A percentile compares a stretch with the other conserved stretches of the same genome.
These are phyloP conservation scores for Cladophialophora psammophila DNA, from an alignment of 2,329 filamentous ascomycete genomes.

Conservation along the genomic window DNA sequence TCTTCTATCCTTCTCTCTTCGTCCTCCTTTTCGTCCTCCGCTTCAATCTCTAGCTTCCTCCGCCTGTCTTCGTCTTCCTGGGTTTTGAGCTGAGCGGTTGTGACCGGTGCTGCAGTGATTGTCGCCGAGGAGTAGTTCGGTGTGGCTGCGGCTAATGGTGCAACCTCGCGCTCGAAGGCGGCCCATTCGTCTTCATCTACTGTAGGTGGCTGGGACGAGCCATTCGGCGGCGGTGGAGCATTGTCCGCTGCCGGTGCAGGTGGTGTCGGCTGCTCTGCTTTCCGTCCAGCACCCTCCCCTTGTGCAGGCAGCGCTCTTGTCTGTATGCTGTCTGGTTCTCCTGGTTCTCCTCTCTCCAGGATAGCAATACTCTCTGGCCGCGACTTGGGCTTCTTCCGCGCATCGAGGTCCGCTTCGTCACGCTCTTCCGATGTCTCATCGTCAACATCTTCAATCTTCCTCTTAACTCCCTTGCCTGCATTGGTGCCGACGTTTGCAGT, in stretches of 20 bases:
- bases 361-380: slow-evolving; percentile 42
- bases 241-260: background rate
- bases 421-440: slow-evolving; percentile 43
- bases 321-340: background rate
- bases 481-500: slow-evolving; percentile 19
- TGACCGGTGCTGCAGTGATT: slow-evolving; percentile 73
- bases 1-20: slow-evolving; percentile 74
- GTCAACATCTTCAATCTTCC: slow-evolving; percentile 58
- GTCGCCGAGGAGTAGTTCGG: slow-evolving; percentile 57
- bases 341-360: slow-evolving; percentile 27
- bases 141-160: slow-evolving; percentile 51
- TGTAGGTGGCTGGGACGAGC: slow-evolving; percentile 27
- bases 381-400: slow-evolving; percentile 37
- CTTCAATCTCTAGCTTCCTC: slow-evolving; percentile 61
- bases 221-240: slow-evolving; percentile 13
- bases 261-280: background rate
- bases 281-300: background rate
- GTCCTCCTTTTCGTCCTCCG: slow-evolving; percentile 77
- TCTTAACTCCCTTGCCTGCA: slow-evolving; percentile 57
- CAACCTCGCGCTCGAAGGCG: slow-evolving; percentile 84
- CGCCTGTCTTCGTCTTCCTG: slow-evolving; percentile 58
- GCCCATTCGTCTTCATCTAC: slow-evolving; percentile 84
- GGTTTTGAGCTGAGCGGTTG: slow-evolving; percentile 67
- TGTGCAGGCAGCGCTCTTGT: background rate
- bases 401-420: slow-evolving; percentile 31